A percentile compares a stretch with the other conserved stretches of the same genome.
Conservation (phyloP, 306 rosid species). For the Gillenia trifoliata region DNA sequence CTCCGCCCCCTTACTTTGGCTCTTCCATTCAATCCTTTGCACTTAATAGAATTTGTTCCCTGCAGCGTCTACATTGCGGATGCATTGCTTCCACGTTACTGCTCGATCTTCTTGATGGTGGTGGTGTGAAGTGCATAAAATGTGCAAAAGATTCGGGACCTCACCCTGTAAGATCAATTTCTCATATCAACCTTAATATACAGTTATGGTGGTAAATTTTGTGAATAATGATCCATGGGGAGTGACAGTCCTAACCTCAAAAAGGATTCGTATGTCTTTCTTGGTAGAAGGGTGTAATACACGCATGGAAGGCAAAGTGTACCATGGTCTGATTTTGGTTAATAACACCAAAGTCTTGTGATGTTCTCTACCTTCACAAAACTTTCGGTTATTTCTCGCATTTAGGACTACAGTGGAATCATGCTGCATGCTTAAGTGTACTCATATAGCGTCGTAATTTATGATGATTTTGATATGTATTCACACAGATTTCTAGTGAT, state of each 20-base stretch:
- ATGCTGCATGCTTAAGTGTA: background rate
- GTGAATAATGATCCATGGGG: background rate
- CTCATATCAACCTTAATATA: conserved; percentile 3
- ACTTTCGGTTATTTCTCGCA: conserved; percentile 8
- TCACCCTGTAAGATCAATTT: conserved; percentile 49
- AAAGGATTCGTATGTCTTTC: background rate
- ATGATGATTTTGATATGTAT: conserved; percentile 24
- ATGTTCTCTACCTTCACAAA: background rate
- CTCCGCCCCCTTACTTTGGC: background rate
- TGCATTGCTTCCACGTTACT: conserved; percentile 69
- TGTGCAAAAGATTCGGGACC: conserved; percentile 51
- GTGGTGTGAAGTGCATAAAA: conserved; percentile 75
- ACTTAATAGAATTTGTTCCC: conserved; percentile 18
- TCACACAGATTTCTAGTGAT: conserved; percentile 45
- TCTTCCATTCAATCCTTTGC: background rate
- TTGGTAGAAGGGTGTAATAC: background rate
- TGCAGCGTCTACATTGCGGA: conserved; percentile 93
- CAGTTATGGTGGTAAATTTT: background rate
- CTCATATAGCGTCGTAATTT: conserved; percentile 14
- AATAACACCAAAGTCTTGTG: background rate
- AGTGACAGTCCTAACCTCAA: background rate
- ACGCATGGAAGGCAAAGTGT: background rate
- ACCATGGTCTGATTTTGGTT: background rate
- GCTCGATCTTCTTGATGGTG: conserved; percentile 74
- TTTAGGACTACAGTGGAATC: conserved; percentile 4